A percentile compares a stretch with the other conserved stretches of the same genome.
These are phyloP conservation scores for Polymyxa betae DNA, from an alignment of 208 protist genomes.

Conservation along the genomic window DNA sequence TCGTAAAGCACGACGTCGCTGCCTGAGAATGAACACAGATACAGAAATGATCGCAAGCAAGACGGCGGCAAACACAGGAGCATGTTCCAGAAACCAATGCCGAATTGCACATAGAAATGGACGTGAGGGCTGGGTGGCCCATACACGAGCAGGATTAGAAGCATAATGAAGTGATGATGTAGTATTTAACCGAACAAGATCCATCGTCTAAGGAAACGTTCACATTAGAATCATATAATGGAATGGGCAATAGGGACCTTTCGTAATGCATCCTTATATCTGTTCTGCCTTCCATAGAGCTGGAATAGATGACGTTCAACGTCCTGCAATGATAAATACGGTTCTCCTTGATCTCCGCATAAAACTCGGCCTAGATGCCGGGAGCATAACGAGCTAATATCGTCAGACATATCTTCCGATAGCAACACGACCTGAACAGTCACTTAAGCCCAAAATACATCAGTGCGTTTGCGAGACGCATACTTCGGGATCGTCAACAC, in stretches of 20 bases:
- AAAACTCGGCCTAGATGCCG: background rate
- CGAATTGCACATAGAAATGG: conserved; percentile 20
- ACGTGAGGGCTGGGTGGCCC: background rate
- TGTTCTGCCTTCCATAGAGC: background rate
- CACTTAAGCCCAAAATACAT: background rate
- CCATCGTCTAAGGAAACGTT: conserved; percentile 22
- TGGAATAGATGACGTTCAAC: background rate
- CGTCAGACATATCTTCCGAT: background rate
- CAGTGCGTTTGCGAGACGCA: background rate
- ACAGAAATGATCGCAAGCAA: background rate
- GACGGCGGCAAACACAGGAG: background rate
- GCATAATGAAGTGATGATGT: background rate
- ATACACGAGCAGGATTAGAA: background rate
- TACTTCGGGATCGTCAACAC: background rate
- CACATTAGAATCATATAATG: background rate
- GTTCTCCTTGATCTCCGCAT: background rate
- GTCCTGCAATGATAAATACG: background rate
- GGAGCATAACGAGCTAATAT: background rate
- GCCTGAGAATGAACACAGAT: background rate
- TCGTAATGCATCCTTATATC: background rate
- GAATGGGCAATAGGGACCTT: background rate
- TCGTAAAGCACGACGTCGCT: background rate
- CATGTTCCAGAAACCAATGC: background rate
- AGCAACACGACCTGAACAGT: background rate
- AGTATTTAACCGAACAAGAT: background rate